Evolutionary conservation across 2,329 filamentous ascomycete species (phyloP).

Genomic region (Paecilomyces fulvus): DNA sequence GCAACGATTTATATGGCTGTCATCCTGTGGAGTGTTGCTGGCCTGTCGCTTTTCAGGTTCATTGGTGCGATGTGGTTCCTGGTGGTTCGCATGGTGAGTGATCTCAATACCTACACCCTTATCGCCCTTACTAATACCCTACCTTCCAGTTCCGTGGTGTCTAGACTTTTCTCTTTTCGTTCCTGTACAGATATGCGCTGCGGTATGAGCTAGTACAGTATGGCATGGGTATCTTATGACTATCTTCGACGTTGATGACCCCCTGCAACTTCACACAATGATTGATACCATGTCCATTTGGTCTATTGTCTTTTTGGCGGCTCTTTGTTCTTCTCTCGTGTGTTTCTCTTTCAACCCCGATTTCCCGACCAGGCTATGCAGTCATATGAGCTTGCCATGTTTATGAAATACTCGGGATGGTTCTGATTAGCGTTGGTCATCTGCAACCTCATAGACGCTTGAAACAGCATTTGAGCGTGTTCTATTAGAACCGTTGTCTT

Average conservation of each 20-base stretch:
- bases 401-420: neutral
- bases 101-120: neutral
- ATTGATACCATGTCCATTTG: neutral
- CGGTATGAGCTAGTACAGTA: neutral
- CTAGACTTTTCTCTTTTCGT: slow-evolving; percentile 11
- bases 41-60: slow-evolving; percentile 75
- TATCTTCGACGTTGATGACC: neutral
- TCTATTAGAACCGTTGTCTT: neutral
- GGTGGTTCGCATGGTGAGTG: slow-evolving; percentile 76
- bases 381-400: neutral
- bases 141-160: slow-evolving; percentile 44
- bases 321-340: neutral
- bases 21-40: slow-evolving; percentile 83
- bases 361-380: neutral
- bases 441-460: neutral
- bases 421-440: neutral
- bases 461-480: neutral
- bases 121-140: slow-evolving; percentile 17
- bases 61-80: slow-evolving; percentile 86
- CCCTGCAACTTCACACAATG: neutral
- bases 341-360: neutral
- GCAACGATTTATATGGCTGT: slow-evolving; percentile 78
- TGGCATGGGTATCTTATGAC: neutral
- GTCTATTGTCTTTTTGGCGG: neutral
- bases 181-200: neutral